Conservation (phyloP, 2,329 filamentous ascomycete species). For the Xylariaceae sp. region DNA sequence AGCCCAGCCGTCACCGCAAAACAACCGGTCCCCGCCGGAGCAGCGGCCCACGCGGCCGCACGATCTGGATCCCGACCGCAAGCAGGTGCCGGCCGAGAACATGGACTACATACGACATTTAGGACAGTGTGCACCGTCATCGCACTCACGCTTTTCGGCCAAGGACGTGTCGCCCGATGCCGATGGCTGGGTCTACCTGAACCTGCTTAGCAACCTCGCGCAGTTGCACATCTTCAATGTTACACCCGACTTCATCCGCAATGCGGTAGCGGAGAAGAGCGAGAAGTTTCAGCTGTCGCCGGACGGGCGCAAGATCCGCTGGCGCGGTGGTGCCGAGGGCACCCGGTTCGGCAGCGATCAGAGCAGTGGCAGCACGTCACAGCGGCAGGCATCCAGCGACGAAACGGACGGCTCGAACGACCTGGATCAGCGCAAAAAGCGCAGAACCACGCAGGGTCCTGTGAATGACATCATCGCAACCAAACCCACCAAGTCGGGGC, state of each 20-base stretch:
- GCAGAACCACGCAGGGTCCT: slow-evolving; percentile 33
- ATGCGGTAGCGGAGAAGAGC: slow-evolving; percentile 62
- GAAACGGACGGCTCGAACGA: slow-evolving; percentile 37
- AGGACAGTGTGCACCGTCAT: slow-evolving; percentile 55
- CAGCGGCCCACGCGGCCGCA: slow-evolving; percentile 70
- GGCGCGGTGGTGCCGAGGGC: slow-evolving; percentile 61
- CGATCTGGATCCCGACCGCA: slow-evolving; percentile 72
- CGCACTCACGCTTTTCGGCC: slow-evolving; percentile 35
- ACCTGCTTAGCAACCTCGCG: slow-evolving; percentile 71
- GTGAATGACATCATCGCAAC: slow-evolving; percentile 28
- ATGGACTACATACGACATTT: slow-evolving; percentile 73
- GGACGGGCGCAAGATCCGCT: slow-evolving; percentile 72
- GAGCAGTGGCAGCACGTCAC: slow-evolving; percentile 43
- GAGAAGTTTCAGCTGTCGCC: slow-evolving; percentile 68
- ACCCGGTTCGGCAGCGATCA: slow-evolving; percentile 63
- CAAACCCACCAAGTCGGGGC: slow-evolving; percentile 33
- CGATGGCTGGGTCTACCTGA: slow-evolving; percentile 77
- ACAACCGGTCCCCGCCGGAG: slow-evolving; percentile 40
- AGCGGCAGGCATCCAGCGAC: slow-evolving; percentile 41
- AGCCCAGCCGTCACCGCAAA: slow-evolving; percentile 15
- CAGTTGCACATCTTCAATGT: slow-evolving; percentile 82
- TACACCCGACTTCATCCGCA: slow-evolving; percentile 67
- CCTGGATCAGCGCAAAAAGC: slow-evolving; percentile 35
- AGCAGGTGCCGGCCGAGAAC: slow-evolving; percentile 68
- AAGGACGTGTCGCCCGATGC: slow-evolving; percentile 51